These are phyloP conservation scores for Liquidambar formosana DNA, from an alignment of 164 flowering plant genomes.

Conservation along the genomic window DNA sequence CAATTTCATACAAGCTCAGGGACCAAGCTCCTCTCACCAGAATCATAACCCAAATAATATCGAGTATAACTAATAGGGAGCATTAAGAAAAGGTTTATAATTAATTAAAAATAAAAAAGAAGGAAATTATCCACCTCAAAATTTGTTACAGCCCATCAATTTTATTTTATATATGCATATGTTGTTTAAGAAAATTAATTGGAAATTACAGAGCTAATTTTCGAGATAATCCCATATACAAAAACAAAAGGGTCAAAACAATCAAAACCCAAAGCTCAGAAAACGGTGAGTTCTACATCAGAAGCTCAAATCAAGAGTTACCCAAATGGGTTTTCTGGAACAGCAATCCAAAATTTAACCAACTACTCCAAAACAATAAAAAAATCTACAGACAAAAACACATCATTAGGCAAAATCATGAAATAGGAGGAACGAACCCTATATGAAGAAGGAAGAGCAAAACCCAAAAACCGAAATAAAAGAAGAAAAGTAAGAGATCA, in stretches of 20 bases:
- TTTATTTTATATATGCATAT: not conserved
- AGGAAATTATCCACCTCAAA: no score
- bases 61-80: not conserved
- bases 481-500: not conserved
- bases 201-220: no score
- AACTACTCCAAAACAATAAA: not conserved
- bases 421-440: not conserved
- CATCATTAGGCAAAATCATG: not conserved
- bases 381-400: not conserved
- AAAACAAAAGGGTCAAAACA: not conserved
- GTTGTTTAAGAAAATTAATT: no score
- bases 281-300: not conserved
- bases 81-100: not conserved
- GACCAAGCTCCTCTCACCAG: not conserved
- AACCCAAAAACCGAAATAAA: not conserved
- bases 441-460: not conserved
- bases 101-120: no score
- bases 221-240: no score
- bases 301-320: not conserved
- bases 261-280: not conserved
- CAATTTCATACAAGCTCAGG: not conserved
- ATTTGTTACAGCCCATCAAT: not conserved
- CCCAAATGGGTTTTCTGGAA: not conserved
- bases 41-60: not conserved
- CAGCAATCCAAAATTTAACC: not conserved